Base-by-base conservation (phyloP, 192 early-diverging fungal genomes). In the Backusella tarrabulga region DNA sequence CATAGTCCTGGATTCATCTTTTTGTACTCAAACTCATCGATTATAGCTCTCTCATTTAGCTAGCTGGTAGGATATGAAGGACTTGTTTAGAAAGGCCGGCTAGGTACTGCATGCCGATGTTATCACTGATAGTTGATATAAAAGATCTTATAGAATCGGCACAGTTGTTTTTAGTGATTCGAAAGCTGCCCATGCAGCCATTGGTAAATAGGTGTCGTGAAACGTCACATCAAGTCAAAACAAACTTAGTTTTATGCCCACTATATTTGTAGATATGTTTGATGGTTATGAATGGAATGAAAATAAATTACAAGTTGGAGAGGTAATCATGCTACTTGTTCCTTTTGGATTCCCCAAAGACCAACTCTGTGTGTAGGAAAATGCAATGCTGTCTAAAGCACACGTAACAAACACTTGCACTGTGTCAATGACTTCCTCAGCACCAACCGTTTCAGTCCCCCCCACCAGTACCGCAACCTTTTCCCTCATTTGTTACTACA, bases 1-100 rank as follows among this genome's bases (percentile, higher is more conserved):
- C 23, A 15, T 69, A 12, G 23, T 1, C 29, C 42, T 29, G 40
- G 50, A 73, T 11, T 42, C 19, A 0, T 12, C 1, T 23, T 40
- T 38, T 70, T 26, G 26, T 23, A 7, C 26, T 42, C 7, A 7
- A 8, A 42, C 9, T 8, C 34, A 42, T 42, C 11, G 14, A 14
- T 23, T 23, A 42, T 78, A 95, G 95, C 81, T 96, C 2, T 94
- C 95, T 6, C 92, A 88, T 78, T 85, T 88, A 35, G 89, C 93
- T 42, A 90, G 89, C 36, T 95, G 94, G 94, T 92, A 96, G 83
- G 94, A 96, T 71, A 67, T 96, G 81, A 96, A 96, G 73, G 93
- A 95, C 80, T 77, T 95, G 46, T 96, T 95, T 83, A 87, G 93
- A 70, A 87, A 87, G 80, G 90, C 93, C 38, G 93, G 90, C 76